A percentile compares a stretch with the other conserved stretches of the same genome.
phyloP scores from a whole-genome alignment of 2,329 filamentous ascomycete species.

The Raffaelea albimanens region DNA sequence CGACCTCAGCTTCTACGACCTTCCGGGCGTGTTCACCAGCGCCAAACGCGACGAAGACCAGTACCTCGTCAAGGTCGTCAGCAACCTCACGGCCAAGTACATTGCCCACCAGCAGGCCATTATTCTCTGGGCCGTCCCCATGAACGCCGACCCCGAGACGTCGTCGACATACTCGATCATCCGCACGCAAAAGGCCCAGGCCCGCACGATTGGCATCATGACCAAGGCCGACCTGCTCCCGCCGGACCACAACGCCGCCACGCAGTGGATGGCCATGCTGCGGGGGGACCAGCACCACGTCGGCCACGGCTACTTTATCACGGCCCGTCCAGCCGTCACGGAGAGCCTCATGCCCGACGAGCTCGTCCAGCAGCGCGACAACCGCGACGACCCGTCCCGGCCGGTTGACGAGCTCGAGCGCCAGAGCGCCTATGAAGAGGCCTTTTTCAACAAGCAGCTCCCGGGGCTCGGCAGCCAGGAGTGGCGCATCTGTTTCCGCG shows the following conservation, averaged over 20 bases:
- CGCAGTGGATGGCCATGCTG: slow-evolving; percentile 57
- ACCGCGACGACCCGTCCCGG: not conserved
- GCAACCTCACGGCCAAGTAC: slow-evolving; percentile 61
- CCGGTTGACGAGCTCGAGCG: slow-evolving; percentile 38
- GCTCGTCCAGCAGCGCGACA: slow-evolving; percentile 1
- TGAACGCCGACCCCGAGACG: slow-evolving; percentile 70
- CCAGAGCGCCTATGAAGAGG: slow-evolving; percentile 41
- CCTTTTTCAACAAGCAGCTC: slow-evolving; percentile 33
- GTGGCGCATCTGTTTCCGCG: slow-evolving; percentile 41
- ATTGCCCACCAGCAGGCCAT: slow-evolving; percentile 61
- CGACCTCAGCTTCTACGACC: slow-evolving; percentile 72
- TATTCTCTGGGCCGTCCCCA: slow-evolving; percentile 66
- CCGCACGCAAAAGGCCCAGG: slow-evolving; percentile 41
- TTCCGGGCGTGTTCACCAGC: slow-evolving; percentile 73
- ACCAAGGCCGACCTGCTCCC: slow-evolving; percentile 75
- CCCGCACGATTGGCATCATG: slow-evolving; percentile 63
- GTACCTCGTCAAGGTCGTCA: slow-evolving; percentile 63
- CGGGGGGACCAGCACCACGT: slow-evolving; percentile 50
- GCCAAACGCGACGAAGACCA: slow-evolving; percentile 53
- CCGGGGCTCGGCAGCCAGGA: slow-evolving; percentile 20
- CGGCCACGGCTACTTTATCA: slow-evolving; percentile 70
- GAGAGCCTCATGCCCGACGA: slow-evolving; percentile 5
- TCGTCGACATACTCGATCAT: slow-evolving; percentile 62
- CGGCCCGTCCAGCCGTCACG: slow-evolving; percentile 48
- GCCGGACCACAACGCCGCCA: slow-evolving; percentile 30